A percentile compares a stretch with the other conserved stretches of the same genome.
These are phyloP conservation scores for Parietaria judaica DNA, from an alignment of 306 rosid species.

Conservation along the genomic window DNA sequence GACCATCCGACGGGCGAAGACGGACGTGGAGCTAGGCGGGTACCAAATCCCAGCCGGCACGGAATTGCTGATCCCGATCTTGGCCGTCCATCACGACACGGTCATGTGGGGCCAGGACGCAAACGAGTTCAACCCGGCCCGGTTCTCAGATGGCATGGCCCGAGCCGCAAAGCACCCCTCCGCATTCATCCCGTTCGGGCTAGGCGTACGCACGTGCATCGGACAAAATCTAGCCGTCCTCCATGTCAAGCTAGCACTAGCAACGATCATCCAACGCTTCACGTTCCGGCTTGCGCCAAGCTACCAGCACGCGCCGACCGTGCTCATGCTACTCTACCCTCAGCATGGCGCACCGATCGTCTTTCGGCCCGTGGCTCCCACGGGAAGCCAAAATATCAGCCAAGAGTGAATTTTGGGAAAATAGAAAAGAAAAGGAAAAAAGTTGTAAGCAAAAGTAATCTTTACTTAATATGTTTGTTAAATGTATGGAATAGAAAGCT, in stretches of 20 bases:
- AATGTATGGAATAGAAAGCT: no score
- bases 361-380: slow-evolving; percentile 27
- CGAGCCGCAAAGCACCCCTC: slow-evolving; percentile 64
- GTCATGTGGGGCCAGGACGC: slow-evolving; percentile 74
- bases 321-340: slow-evolving; percentile 86
- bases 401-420: no score
- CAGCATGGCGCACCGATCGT: slow-evolving; percentile 88
- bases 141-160: slow-evolving; percentile 64
- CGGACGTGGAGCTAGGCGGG: slow-evolving; percentile 61
- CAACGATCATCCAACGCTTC: slow-evolving; percentile 83
- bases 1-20: slow-evolving; percentile 60
- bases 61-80: slow-evolving; percentile 73
- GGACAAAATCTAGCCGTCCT: slow-evolving; percentile 86
- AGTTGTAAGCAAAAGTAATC: no score
- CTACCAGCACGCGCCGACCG: slow-evolving; percentile 94
- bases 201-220: slow-evolving; percentile 75
- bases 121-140: slow-evolving; percentile 77
- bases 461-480: no score
- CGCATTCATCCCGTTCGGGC: slow-evolving; percentile 76
- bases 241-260: slow-evolving; percentile 60
- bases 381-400: not conserved
- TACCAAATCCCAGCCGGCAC: slow-evolving; percentile 75
- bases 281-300: slow-evolving; percentile 69
- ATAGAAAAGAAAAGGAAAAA: no score
- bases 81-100: slow-evolving; percentile 88